Base-by-base conservation (phyloP, 2,329 filamentous ascomycete species). In the Coleophoma eucalyptorum region DNA sequence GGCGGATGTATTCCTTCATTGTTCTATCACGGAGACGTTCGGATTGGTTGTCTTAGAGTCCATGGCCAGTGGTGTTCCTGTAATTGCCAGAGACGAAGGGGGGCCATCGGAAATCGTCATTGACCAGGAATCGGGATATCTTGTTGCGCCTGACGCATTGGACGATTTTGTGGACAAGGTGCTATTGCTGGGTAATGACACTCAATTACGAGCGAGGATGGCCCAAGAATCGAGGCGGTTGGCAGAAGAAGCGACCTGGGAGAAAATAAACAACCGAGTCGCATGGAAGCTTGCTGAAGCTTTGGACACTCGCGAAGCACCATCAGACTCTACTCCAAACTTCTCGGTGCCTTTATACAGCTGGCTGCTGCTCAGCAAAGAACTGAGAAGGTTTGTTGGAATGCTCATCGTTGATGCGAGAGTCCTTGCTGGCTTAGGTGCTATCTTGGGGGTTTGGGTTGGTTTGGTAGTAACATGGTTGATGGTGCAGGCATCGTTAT, bases 1-100 rank as follows among this genome's bases (percentile, higher is more conserved):
- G 3, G 84, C 79, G 1, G 84, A 89, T 61, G 58, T 89, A n/a
- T 88, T 89, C 62, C 67, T 89, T 13, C 84, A 89, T 67, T 87
- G 83, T 67, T 88, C 58, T 19, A 72, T 88, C 51, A 88, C 84
- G 1, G 85, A 89, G 66, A 89, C 85, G 0, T 88, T 89, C 64
- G 85, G 85, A 0, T 71, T 89, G 10, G 84, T 89, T 0, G 84
- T 88, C 1, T 70, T 88, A 2, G 85, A 88, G 65, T 80, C 81
- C 3, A 87, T 89, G 84, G 84, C 84, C 0, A 86, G 83, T 55
- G 83, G 84, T 3, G 75, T 89, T 2, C 84, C 84, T 0, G 84
- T 89, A 20, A 73, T 89, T 48, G 85, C 85, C 3, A 76, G 86
- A 43, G 83, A 88, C 58, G 81, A 86, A 62, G 85, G 85, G 10